These are phyloP conservation scores for Hysterium pulicare DNA, from an alignment of 2,329 filamentous ascomycete genomes.

Conservation along the genomic window DNA sequence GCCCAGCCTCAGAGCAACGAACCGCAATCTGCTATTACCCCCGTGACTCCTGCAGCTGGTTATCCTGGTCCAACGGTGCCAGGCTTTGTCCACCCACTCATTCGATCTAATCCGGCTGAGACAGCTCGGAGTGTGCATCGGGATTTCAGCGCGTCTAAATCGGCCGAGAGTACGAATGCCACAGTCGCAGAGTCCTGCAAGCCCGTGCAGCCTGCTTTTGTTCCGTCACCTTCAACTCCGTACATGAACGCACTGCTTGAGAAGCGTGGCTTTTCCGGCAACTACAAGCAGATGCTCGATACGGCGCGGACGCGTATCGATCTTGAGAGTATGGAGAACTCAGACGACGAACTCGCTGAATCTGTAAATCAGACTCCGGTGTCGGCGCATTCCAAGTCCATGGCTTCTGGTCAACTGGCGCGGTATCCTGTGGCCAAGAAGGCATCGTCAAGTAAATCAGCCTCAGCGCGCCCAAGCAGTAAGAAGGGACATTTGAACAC, in stretches of 20 bases:
- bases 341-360: slow-evolving; percentile 34
- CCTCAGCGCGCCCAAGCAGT: slow-evolving; percentile 29
- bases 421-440: slow-evolving; percentile 27
- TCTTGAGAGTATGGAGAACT: slow-evolving; percentile 30
- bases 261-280: slow-evolving; percentile 42
- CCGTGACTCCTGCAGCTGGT: slow-evolving; percentile 24
- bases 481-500: slow-evolving; percentile 27
- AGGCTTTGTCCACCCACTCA: slow-evolving; percentile 35
- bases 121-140: slow-evolving; percentile 32
- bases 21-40: slow-evolving; percentile 22
- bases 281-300: slow-evolving; percentile 35
- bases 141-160: slow-evolving; percentile 18
- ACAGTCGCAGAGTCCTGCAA: slow-evolving; percentile 7
- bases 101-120: slow-evolving; percentile 22
- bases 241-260: slow-evolving; percentile 39
- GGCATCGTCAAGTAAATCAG: slow-evolving; percentile 25
- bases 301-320: slow-evolving; percentile 36
- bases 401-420: slow-evolving; percentile 20
- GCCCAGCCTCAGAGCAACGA: slow-evolving; percentile 32
- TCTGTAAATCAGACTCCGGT: slow-evolving; percentile 28
- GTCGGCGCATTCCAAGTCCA: slow-evolving; percentile 14
- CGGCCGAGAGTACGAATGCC: slow-evolving; percentile 14
- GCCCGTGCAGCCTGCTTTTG: slow-evolving; percentile 23
- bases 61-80: slow-evolving; percentile 26
- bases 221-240: slow-evolving; percentile 40